A percentile compares a stretch with the other conserved stretches of the same genome.
phyloP scores from a whole-genome alignment of 352 stramenopile genomes.

The Globisporangium sylvaticum region DNA sequence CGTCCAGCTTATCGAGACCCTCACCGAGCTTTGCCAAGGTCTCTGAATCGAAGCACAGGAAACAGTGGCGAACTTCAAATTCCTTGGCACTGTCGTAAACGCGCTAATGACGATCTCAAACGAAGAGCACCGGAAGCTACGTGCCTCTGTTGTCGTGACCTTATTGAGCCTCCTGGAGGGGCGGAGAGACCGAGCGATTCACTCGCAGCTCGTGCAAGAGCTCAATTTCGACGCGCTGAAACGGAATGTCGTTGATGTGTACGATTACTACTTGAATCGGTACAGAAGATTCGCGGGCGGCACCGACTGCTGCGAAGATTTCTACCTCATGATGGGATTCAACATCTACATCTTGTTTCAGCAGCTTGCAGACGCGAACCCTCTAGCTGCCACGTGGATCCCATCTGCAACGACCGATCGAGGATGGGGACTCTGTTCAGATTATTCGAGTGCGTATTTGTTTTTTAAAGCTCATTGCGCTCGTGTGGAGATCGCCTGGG shows the following conservation, averaged over 20 bases:
- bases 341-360: slow-evolving; percentile 78
- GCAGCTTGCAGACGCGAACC: slow-evolving; percentile 49
- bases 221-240: slow-evolving; percentile 71
- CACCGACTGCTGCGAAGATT: slow-evolving; percentile 53
- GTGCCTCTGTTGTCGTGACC: slow-evolving; percentile 53
- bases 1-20: slow-evolving; percentile 72
- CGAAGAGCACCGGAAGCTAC: no score
- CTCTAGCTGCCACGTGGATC: slow-evolving; percentile 39
- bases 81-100: slow-evolving; percentile 73
- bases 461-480: slow-evolving; percentile 71
- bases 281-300: slow-evolving; percentile 53
- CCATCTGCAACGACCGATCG: no score
- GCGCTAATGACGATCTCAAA: no score
- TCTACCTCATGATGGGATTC: slow-evolving; percentile 68
- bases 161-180: slow-evolving; percentile 66
- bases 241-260: slow-evolving; percentile 57
- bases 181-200: slow-evolving; percentile 46
- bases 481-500: slow-evolving; percentile 69
- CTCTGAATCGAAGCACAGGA: slow-evolving; percentile 68
- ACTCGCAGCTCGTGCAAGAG: slow-evolving; percentile 64
- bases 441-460: slow-evolving; percentile 40
- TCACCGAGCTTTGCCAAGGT: slow-evolving; percentile 78
- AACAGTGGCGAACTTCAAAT: slow-evolving; percentile 72
- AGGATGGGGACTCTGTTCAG: no score
- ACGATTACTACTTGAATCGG: slow-evolving; percentile 37